Conservation (phyloP, 345 rosid genomes). For the Dovyalis caffra region DNA sequence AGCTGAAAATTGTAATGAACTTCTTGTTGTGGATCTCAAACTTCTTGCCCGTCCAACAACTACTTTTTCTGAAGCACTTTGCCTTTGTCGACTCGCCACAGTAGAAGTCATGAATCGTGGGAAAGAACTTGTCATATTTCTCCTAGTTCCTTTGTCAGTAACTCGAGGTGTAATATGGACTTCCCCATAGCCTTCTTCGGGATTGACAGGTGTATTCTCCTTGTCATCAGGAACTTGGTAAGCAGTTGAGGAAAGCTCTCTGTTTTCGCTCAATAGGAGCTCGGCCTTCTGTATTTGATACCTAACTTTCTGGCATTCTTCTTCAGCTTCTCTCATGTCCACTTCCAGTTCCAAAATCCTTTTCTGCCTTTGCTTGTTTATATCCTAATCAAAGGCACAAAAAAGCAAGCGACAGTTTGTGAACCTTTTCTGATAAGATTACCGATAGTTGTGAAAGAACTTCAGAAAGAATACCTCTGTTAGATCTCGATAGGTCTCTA, state of each 20-base stretch:
- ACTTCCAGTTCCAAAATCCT: conserved; percentile 57
- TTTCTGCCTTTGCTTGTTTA: conserved; percentile 51
- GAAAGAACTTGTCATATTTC: conserved; percentile 22
- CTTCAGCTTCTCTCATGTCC: conserved; percentile 60
- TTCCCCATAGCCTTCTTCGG: conserved; percentile 27
- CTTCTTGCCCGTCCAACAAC: conserved; percentile 36
- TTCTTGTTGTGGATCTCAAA: conserved; percentile 39
- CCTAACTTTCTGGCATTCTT: conserved; percentile 41
- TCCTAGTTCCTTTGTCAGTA: conserved; percentile 34
- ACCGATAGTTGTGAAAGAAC: background rate
- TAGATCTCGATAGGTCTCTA: conserved; percentile 57
- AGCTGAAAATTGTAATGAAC: conserved; percentile 45
- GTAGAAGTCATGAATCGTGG: conserved; percentile 91
- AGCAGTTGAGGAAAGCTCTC: conserved; percentile 43
- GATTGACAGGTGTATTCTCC: conserved; percentile 30
- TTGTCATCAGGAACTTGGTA: conserved; percentile 26
- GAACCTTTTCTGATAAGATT: conserved; percentile 4
- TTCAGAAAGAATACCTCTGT: conserved; percentile 42
- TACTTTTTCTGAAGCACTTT: conserved; percentile 53
- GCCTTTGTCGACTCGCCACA: conserved; percentile 83
- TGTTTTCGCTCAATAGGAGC: conserved; percentile 51
- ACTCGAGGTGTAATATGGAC: conserved; percentile 27
- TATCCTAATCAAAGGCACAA: conserved; percentile 47
- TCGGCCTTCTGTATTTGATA: conserved; percentile 49
- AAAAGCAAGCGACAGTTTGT: conserved; percentile 4